These are phyloP conservation scores for Phytophthora nicotianae DNA, from an alignment of 352 stramenopile genomes.

Conservation along the genomic window DNA sequence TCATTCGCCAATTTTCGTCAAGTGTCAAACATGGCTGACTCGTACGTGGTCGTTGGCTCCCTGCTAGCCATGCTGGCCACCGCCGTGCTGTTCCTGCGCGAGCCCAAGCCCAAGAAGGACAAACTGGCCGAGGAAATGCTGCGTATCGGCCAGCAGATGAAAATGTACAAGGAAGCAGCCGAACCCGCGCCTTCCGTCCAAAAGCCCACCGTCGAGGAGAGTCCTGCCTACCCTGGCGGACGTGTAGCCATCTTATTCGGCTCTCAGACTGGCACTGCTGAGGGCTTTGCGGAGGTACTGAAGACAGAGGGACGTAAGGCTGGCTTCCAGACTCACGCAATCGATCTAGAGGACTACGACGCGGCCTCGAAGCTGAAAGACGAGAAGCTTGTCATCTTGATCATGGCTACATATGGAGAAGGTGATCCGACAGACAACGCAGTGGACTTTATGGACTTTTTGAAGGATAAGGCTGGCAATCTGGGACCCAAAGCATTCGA, in stretches of 20 bases:
- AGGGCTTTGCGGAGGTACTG: conserved; percentile 95
- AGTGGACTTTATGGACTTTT: conserved; percentile 90
- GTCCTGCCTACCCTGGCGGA: conserved; percentile 58
- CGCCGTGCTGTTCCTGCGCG: conserved; percentile 64
- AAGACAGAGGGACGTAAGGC: conserved; percentile 89
- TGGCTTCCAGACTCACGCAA: conserved; percentile 84
- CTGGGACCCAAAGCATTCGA: conserved; percentile 40
- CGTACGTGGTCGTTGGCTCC: conserved; percentile 73
- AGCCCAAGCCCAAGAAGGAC: conserved; percentile 60
- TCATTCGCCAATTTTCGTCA: conserved; percentile 22
- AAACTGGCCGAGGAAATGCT: conserved; percentile 73
- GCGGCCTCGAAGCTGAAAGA: conserved; percentile 52
- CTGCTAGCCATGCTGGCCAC: conserved; percentile 69
- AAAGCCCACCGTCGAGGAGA: conserved; percentile 36
- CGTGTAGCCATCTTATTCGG: conserved; percentile 95
- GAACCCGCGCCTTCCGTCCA: conserved; percentile 11
- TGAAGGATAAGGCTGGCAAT: conserved; percentile 75
- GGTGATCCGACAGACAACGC: conserved; percentile 99
- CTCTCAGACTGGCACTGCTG: conserved; percentile 97
- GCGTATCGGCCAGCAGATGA: conserved; percentile 80
- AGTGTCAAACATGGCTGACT: conserved; percentile 38
- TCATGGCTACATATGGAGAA: conserved; percentile 98
- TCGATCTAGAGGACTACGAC: conserved; percentile 97
- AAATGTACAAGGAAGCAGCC: conserved; percentile 77
- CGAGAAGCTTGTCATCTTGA: conserved; percentile 88